Evolutionary conservation across 331 rosid genomes (phyloP).

Genomic region (Malus hybrid): DNA sequence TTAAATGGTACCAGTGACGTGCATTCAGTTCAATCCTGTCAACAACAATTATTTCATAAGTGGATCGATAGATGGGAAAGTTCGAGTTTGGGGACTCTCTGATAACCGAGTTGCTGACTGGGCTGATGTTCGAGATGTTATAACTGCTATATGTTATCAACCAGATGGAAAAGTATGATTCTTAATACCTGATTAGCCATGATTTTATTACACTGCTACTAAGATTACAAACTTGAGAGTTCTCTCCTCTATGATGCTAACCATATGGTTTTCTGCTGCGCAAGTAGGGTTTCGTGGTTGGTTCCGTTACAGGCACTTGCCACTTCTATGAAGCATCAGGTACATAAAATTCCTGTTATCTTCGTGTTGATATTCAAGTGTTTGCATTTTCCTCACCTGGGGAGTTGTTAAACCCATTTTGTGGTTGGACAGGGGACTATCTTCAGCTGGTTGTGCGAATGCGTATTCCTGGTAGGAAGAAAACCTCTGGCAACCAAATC

Average conservation of each 20-base stretch:
- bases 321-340: constrained; percentile 66
- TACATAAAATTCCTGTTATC: constrained; percentile 17
- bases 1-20: constrained; percentile 56
- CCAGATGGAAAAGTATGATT: constrained; percentile 73
- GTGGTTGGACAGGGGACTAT: constrained; percentile 43
- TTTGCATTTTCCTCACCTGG: neutral
- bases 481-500: constrained; percentile 56
- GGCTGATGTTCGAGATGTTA: constrained; percentile 64
- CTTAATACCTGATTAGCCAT: neutral
- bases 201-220: neutral
- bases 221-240: neutral
- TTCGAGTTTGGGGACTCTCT: constrained; percentile 68
- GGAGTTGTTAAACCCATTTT: constrained; percentile 21
- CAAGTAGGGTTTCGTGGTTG: constrained; percentile 71
- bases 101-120: constrained; percentile 83
- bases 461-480: constrained; percentile 43
- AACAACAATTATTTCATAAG: constrained; percentile 69
- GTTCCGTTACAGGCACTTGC: constrained; percentile 68
- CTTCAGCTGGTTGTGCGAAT: constrained; percentile 43
- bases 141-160: constrained; percentile 68
- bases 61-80: constrained; percentile 89
- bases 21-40: constrained; percentile 82
- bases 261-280: neutral
- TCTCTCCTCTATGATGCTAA: neutral
- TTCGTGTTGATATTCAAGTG: neutral